Evolutionary conservation across 2,329 filamentous ascomycete genomes (phyloP).

Genomic region (Ilyonectria destructans): DNA sequence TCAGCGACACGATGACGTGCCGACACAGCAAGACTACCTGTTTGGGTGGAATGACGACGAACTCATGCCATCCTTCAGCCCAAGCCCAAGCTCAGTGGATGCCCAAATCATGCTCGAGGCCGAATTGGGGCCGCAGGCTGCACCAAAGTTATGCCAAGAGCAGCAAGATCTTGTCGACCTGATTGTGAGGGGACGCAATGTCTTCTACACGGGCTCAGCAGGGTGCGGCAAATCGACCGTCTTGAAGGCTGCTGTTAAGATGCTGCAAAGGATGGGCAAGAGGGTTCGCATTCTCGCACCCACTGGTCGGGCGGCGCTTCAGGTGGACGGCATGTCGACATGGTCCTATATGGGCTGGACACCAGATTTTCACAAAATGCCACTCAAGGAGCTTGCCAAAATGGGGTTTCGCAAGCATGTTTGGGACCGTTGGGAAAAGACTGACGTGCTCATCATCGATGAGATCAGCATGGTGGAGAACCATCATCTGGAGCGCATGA

Average conservation of each 20-base stretch:
- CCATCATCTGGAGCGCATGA: constrained; percentile 50
- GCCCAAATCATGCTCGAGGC: background rate
- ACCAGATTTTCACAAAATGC: constrained; percentile 51
- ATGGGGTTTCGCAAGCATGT: constrained; percentile 21
- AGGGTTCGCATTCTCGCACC: constrained; percentile 70
- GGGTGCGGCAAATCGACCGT: constrained; percentile 58
- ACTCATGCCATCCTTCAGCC: background rate
- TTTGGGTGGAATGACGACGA: background rate
- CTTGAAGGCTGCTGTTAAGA: constrained; percentile 41
- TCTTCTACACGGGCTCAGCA: constrained; percentile 77
- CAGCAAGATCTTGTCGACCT: constrained; percentile 56
- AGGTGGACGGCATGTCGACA: constrained; percentile 70
- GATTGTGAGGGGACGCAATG: constrained; percentile 67
- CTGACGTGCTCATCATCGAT: constrained; percentile 74
- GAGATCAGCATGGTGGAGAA: constrained; percentile 79
- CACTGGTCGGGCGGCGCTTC: constrained; percentile 72
- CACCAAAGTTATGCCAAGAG: constrained; percentile 38
- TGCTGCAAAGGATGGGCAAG: constrained; percentile 22
- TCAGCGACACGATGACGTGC: background rate
- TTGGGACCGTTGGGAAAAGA: constrained; percentile 57
- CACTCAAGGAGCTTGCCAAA: fast-evolving
- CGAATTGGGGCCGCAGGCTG: background rate
- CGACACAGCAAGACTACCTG: background rate
- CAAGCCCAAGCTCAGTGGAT: background rate
- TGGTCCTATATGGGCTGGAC: constrained; percentile 73